Evolutionary conservation across 352 stramenopile species (phyloP), one percentile per base, ranked within the genome.

Genomic region (Aphanomyces stellatus): DNA sequence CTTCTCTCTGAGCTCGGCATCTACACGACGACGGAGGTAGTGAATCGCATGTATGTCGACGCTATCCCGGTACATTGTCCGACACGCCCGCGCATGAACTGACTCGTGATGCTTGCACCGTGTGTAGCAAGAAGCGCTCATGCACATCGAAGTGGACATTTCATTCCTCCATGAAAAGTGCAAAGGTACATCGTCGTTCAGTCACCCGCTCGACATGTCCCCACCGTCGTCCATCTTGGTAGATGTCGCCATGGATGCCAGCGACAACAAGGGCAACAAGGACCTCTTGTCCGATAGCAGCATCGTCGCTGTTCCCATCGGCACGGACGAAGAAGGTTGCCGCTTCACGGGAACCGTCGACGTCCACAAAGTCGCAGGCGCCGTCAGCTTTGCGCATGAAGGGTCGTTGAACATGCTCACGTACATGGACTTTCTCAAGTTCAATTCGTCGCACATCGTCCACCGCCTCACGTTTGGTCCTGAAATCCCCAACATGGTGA

Each of bases 1-100:
- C 69, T 95, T 70, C 76, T 88, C 62, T 95, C 86, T 40, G 86
- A 95, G 76, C 72, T 95, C 73, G 85, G 82, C 6, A 73, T 93
- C 34, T 95, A 85, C 84, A 92, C 82, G 81, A 90, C 81, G 2
- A 81, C 91, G 66, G 85, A 87, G 62, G 81, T 92, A 55, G 77
- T 80, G 43, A 84, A 95, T 70, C 86, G 81, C 77, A 95, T 95
- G 86, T 83, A 95, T 68, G 86, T 95, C 55, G 86, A 95, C 74
- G 91, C 78, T 19, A 71, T 79, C 28, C 76, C 86, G 72, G 86
- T 94, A 79, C 72, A 25, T 59, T 19, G 7, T 35, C 25, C 7
- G 28, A 22, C 30, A 6, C 4, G 15, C 13, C 25, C 25, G 8
- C 10, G 19, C 31, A 48, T 40, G 49, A n/a, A 25, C n/a, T 67